Evolutionary conservation across 306 rosid species (phyloP).

Genomic region (Rosa chinensis): DNA sequence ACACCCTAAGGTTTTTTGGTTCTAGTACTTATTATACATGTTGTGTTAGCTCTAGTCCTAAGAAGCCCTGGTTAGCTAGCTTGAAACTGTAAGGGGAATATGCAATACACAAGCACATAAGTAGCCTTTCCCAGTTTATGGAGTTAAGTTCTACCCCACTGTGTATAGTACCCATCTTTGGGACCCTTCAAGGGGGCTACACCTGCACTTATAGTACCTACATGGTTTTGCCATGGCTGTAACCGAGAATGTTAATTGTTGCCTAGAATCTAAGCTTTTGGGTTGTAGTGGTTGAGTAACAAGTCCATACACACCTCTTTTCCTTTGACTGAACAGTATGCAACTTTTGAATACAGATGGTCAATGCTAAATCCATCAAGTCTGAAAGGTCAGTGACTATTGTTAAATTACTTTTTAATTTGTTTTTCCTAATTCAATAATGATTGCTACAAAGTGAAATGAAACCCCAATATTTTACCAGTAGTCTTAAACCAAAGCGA

Average conservation of each 20-base stretch:
- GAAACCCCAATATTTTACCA: slow-evolving; percentile 4
- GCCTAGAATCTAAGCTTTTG: not conserved
- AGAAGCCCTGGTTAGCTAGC: not conserved
- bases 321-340: not conserved
- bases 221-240: not conserved
- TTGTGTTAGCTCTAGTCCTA: not conserved
- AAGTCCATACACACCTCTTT: not conserved
- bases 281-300: not conserved
- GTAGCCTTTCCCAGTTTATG: not conserved
- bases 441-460: not conserved
- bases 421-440: not conserved
- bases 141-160: not conserved
- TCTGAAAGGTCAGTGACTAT: slow-evolving; percentile 31
- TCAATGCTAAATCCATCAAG: slow-evolving; percentile 8
- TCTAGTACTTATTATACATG: not conserved
- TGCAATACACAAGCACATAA: not conserved
- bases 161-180: not conserved
- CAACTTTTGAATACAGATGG: slow-evolving; percentile 23
- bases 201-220: not conserved
- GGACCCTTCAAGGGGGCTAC: not conserved
- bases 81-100: not conserved
- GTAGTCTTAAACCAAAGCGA: slow-evolving; percentile 18
- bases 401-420: not conserved
- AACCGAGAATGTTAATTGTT: not conserved
- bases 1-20: not conserved